Conservation (phyloP, 1,139 yeast genomes). For the Kodamaea fungicola region DNA sequence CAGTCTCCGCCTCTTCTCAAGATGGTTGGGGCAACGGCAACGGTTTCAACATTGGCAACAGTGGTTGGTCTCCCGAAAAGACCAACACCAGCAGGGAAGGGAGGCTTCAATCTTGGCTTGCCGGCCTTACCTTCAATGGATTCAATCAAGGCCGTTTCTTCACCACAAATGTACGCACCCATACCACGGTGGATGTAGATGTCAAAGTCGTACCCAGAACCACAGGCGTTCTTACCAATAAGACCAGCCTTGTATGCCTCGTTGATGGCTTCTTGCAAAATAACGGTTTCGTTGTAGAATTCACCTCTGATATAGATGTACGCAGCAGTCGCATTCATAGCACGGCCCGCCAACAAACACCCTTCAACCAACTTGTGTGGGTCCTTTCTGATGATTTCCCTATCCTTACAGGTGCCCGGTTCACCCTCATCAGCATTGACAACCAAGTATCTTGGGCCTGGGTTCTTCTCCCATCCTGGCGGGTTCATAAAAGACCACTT, state of each 20-base stretch:
- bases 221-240: slow-evolving; percentile 81
- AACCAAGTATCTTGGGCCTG: slow-evolving; percentile 80
- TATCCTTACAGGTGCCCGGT: slow-evolving; percentile 89
- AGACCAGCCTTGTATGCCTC: slow-evolving; percentile 81
- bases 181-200: slow-evolving; percentile 82
- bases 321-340: slow-evolving; percentile 91
- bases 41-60: slow-evolving; percentile 86
- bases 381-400: slow-evolving; percentile 85
- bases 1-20: slow-evolving; percentile 85
- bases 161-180: slow-evolving; percentile 92
- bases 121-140: slow-evolving; percentile 90
- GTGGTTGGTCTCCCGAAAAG: slow-evolving; percentile 87
- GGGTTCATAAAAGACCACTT: slow-evolving; percentile 95
- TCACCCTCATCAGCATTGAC: slow-evolving; percentile 94
- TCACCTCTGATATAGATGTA: slow-evolving; percentile 88
- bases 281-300: slow-evolving; percentile 73
- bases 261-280: slow-evolving; percentile 74
- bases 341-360: slow-evolving; percentile 81
- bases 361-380: slow-evolving; percentile 90
- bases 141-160: slow-evolving; percentile 85
- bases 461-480: slow-evolving; percentile 88
- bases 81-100: slow-evolving; percentile 93
- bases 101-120: slow-evolving; percentile 88
- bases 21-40: slow-evolving; percentile 84
- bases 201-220: slow-evolving; percentile 80